Base-by-base conservation (phyloP, 352 stramenopile species). In the Globisporangium spiculum region DNA sequence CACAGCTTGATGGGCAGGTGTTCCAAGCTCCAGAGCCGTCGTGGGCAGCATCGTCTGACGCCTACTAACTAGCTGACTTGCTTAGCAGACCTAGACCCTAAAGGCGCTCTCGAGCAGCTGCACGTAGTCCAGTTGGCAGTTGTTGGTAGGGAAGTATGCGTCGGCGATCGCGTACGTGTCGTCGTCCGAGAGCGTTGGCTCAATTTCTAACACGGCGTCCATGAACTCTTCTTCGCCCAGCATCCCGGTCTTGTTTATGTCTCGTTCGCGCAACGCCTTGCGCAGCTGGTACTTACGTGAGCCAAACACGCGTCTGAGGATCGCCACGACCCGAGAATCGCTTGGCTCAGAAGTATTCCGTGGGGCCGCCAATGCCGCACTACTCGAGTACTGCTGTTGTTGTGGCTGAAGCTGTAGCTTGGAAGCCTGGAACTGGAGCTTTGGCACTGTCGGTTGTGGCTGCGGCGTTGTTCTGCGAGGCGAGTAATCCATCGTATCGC, bases 181-280 rank as follows among this genome's bases (percentile, higher is more conserved):
- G 24, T 92, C 76, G 50, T 96, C 86, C 7, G 79, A 84, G 22
- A 96, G 75, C 38, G 69, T 63, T 18, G 83, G 81, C 44, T 88
- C 78, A 27, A 94, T 65, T 7, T 75, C 77, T 62, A 84, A 53
- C 56, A 94, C 65, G 3, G 85, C 86, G 54, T 84, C 77, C 84
- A 94, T 93, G 66, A 96, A 94, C 63, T 75, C 82, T 67, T 93
- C 86, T 76, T 94, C 86, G 0, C 66, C 52, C 12, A 96, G 66
- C 30, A 68, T 67, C 0, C 88, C 86, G 36, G 65, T 84, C 65
- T 83, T 89, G 65, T 89, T 71, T 4, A 50, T 53, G 68, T 94
- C 86, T 55, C 73, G 72, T 20, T 91, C 81, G 9, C 85, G 82
- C 41, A 93, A 62, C 4, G 82, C 79, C 60, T 87, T 89, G 16